Conservation (phyloP, 768 basidiomycete genomes). For the Macrolepiota dolichaula region DNA sequence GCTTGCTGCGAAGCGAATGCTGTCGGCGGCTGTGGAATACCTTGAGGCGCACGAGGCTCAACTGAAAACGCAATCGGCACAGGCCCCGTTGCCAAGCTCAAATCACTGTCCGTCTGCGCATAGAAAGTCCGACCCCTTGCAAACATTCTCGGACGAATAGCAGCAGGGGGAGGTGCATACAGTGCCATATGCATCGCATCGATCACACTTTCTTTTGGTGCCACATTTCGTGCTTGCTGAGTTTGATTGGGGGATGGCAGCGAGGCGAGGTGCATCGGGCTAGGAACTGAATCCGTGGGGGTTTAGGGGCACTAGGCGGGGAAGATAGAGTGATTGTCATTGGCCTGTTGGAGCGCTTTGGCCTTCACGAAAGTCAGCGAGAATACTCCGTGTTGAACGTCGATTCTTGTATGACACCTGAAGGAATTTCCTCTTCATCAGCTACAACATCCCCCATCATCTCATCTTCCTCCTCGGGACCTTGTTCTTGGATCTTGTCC, state of each 20-base stretch:
- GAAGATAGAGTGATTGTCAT: slow-evolving; percentile 38
- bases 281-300: slow-evolving; percentile 34
- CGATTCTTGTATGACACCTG: slow-evolving; percentile 17
- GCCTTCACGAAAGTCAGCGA: slow-evolving; percentile 25
- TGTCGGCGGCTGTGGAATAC: slow-evolving; percentile 23
- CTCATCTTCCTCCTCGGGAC: slow-evolving; percentile 4
- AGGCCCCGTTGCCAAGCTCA: slow-evolving; percentile 47
- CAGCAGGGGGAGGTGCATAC: background rate
- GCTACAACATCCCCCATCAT: slow-evolving; percentile 39
- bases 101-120: slow-evolving; percentile 50
- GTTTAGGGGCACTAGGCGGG: slow-evolving; percentile 46
- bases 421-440: slow-evolving; percentile 40
- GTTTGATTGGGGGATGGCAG: slow-evolving; percentile 18
- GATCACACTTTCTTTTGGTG: background rate
- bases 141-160: background rate
- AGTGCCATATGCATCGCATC: slow-evolving; percentile 5
- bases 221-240: slow-evolving; percentile 1
- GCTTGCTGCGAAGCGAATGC: slow-evolving; percentile 51
- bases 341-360: slow-evolving; percentile 25
- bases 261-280: slow-evolving; percentile 53
- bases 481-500: background rate
- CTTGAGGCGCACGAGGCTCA: slow-evolving; percentile 33
- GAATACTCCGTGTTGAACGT: slow-evolving; percentile 3
- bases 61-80: slow-evolving; percentile 60
- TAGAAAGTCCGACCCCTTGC: slow-evolving; percentile 54